Conservation (phyloP, 2,329 filamentous ascomycete species). For the Chrysoporthe cubensis region DNA sequence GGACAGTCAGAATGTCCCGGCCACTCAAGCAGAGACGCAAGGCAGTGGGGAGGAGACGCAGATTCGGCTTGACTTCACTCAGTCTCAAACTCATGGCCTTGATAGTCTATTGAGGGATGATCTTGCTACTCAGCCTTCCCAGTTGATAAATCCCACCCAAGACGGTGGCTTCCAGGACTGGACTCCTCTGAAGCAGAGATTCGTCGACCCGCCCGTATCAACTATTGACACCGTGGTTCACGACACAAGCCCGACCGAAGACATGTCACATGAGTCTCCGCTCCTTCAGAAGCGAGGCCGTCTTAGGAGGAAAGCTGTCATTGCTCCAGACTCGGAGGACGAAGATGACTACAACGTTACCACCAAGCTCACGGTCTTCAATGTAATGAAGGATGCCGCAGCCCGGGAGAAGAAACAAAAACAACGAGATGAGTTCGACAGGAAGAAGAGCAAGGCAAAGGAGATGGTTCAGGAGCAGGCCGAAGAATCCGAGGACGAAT, state of each 20-base stretch:
- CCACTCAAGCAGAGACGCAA: conserved; percentile 41
- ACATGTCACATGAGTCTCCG: conserved; percentile 63
- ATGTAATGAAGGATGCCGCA: conserved; percentile 69
- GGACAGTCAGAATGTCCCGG: conserved; percentile 45
- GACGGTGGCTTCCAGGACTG: conserved; percentile 76
- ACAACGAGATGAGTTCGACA: conserved; percentile 67
- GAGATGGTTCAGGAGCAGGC: conserved; percentile 91
- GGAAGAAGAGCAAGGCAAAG: conserved; percentile 84
- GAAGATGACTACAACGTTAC: conserved; percentile 42
- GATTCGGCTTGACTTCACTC: conserved; percentile 61
- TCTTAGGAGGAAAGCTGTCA: conserved; percentile 49
- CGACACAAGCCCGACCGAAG: conserved; percentile 40
- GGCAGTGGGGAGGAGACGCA: conserved; percentile 31
- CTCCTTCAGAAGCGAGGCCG: conserved; percentile 64
- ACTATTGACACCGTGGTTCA: conserved; percentile 71
- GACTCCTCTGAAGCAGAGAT: conserved; percentile 71
- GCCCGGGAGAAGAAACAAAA: conserved; percentile 55
- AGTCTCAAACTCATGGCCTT: conserved; percentile 63
- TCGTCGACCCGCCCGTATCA: conserved; percentile 66
- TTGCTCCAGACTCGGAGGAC: conserved; percentile 29
- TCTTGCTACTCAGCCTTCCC: conserved; percentile 64
- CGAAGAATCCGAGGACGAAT: conserved; percentile 97
- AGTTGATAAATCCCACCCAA: conserved; percentile 77
- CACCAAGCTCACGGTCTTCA: conserved; percentile 58
- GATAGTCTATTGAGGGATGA: conserved; percentile 57